These are phyloP conservation scores for Niveomyces coronatus DNA, from an alignment of 2,329 filamentous ascomycete genomes.

Conservation along the genomic window DNA sequence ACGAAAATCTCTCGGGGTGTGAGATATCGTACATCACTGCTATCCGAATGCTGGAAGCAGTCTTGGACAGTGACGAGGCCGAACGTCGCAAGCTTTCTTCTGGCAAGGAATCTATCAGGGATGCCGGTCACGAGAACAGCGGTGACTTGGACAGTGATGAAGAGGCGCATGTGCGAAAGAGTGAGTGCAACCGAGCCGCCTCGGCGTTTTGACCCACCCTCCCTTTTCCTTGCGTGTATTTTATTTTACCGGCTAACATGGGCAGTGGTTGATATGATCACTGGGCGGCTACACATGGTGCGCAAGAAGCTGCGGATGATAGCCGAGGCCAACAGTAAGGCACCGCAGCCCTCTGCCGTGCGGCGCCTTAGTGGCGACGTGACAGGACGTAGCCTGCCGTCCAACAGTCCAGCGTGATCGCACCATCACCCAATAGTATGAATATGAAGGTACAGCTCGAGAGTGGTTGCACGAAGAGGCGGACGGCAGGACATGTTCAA, in stretches of 20 bases:
- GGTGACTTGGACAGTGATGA: conserved; percentile 43
- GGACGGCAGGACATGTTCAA: no score
- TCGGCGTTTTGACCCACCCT: no score
- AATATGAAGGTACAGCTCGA: not conserved
- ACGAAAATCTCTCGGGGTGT: conserved; percentile 76
- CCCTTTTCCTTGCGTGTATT: not conserved
- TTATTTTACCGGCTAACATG: conserved; percentile 17
- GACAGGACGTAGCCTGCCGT: conserved; percentile 43
- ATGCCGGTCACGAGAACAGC: conserved; percentile 18
- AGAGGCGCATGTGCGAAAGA: conserved; percentile 60
- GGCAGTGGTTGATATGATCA: conserved; percentile 54
- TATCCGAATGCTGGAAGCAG: conserved; percentile 88
- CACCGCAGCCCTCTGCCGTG: conserved; percentile 29
- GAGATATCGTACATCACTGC: conserved; percentile 91
- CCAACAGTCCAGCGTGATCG: conserved; percentile 28
- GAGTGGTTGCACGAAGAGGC: not conserved
- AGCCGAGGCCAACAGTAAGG: conserved; percentile 42
- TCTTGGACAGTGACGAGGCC: conserved; percentile 73
- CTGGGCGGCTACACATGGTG: conserved; percentile 42
- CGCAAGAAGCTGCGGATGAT: conserved; percentile 53
- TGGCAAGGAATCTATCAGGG: conserved; percentile 32
- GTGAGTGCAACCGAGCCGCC: conserved; percentile 45
- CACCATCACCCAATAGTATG: conserved; percentile 10
- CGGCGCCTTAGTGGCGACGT: conserved; percentile 46
- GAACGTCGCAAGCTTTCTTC: conserved; percentile 23